Base-by-base conservation (phyloP, 1,139 yeast species). In the Blastobotrys illinoisensis region DNA sequence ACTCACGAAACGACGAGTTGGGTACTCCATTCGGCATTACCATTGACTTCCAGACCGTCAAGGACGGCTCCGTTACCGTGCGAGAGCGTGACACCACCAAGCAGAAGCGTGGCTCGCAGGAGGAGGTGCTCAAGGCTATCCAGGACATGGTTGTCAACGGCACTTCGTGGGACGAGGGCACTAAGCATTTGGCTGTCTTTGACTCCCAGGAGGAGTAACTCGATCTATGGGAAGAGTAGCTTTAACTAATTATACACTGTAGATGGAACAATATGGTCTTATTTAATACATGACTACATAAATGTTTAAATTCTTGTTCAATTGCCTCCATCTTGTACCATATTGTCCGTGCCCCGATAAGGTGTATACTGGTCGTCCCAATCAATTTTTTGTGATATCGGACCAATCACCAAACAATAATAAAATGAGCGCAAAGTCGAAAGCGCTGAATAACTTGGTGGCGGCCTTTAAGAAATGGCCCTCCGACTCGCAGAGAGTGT, bases 11-110 rank as follows among this genome's bases (percentile, higher is more conserved):
- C 73, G 99, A 95, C 74, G 99, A 95, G 77, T 82, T 95, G 72
- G 99, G 99, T 74, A 95, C 99, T 56, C 99, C 99, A 64, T 95
- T 93, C 69, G 99, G 99, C 74, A 83, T 95, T 72, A 95, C 99
- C 62, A 87, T 95, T 66, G 99, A 95, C 74, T 95, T 95, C 73
- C 98, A 95, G 62, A 86, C 97, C 53, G 82, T 87, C 60, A 83
- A 87, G 71, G 98, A 95, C 69, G 83, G 83, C 53, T 85, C 97
- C 14, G 87, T 95, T 62, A 95, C 99, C 49, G 80, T 95, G 69
- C 89, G 99, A 80, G 99, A 95, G 74, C 89, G 99, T 79, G 99
- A 95, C 72, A 80, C 96, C 53, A 95, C 99, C 49, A 86, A 84
- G 70, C 99, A 95, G 79, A 97, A 91, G 52, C 89, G 99, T 80